Evolutionary conservation across 2,329 filamentous ascomycete species (phyloP).

Genomic region (Exserohilum rostratum): DNA sequence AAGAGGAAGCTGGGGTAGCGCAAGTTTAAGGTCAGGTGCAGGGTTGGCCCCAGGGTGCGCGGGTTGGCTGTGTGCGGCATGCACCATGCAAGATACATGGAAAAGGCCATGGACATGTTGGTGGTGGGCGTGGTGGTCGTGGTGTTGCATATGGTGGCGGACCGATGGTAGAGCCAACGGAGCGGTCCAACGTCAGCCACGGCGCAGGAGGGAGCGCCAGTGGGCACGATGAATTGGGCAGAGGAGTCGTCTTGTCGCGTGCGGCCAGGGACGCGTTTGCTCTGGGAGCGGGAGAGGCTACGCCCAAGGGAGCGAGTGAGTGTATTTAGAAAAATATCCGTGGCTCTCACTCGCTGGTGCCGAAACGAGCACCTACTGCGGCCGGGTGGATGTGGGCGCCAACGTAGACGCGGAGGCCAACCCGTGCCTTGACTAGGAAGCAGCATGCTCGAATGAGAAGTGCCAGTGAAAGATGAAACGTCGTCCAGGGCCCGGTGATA

Average conservation of each 20-base stretch:
- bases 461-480: conserved; percentile 39
- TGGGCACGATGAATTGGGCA: conserved; percentile 16
- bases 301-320: too few species aligned
- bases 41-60: conserved; percentile 5
- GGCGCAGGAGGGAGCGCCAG: conserved; percentile 6
- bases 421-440: conserved; percentile 19
- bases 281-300: too few species aligned
- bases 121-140: conserved; percentile 9
- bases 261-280: conserved; percentile 31
- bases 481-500: conserved; percentile 31
- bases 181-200: conserved; percentile 39
- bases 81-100: conserved; percentile 16
- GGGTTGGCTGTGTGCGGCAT: not conserved
- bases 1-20: conserved; percentile 8
- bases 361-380: not conserved
- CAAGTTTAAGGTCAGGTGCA: conserved; percentile 10
- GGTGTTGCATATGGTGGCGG: too few species aligned
- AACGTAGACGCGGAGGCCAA: conserved; percentile 19
- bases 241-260: conserved; percentile 26
- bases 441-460: conserved; percentile 34
- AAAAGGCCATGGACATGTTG: conserved; percentile 6
- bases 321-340: not conserved
- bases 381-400: conserved; percentile 13
- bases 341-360: not conserved
- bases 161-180: conserved; percentile 4